Conservation (phyloP, 352 stramenopile species). For the Pythium oligandrum region DNA sequence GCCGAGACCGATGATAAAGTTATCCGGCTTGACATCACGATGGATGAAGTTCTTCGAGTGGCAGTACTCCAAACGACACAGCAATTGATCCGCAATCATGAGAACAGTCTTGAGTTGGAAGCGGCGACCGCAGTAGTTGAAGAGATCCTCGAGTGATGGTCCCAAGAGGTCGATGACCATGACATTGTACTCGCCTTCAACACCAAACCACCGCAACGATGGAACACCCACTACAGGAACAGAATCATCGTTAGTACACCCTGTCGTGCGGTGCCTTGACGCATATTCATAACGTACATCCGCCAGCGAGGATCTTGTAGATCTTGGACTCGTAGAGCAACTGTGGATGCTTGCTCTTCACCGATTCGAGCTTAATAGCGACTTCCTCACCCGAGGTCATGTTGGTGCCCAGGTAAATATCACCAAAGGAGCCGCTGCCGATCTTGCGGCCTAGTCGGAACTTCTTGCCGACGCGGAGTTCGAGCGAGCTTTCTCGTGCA, state of each 20-base stretch:
- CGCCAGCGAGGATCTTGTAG: conserved; percentile 99
- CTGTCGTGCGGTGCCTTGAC: too few relatives aligned
- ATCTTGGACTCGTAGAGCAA: conserved; percentile 99
- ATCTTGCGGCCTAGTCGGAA: conserved; percentile 99
- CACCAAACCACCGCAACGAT: conserved; percentile 98
- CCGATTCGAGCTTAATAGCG: conserved; percentile 99
- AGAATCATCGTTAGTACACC: too few relatives aligned
- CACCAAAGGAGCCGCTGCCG: conserved; percentile 98
- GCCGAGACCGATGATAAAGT: conserved; percentile 86
- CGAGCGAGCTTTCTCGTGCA: conserved; percentile 78
- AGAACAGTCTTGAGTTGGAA: conserved; percentile 96
- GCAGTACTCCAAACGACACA: conserved; percentile 84
- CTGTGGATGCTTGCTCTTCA: conserved; percentile 98
- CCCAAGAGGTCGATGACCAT: conserved; percentile 99
- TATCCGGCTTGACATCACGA: conserved; percentile 88
- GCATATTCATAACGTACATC: conserved; percentile 61
- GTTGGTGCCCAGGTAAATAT: conserved; percentile 99
- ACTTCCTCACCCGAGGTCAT: conserved; percentile 99
- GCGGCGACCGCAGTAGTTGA: conserved; percentile 85
- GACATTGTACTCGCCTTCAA: conserved; percentile 99
- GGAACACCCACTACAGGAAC: conserved; percentile 92
- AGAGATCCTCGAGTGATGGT: conserved; percentile 89
- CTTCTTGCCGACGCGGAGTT: conserved; percentile 99
- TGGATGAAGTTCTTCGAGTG: conserved; percentile 90
- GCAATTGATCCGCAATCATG: conserved; percentile 89